Evolutionary conservation across 2,329 filamentous ascomycete species (phyloP).

Genomic region (Tolypocladium tundrense): DNA sequence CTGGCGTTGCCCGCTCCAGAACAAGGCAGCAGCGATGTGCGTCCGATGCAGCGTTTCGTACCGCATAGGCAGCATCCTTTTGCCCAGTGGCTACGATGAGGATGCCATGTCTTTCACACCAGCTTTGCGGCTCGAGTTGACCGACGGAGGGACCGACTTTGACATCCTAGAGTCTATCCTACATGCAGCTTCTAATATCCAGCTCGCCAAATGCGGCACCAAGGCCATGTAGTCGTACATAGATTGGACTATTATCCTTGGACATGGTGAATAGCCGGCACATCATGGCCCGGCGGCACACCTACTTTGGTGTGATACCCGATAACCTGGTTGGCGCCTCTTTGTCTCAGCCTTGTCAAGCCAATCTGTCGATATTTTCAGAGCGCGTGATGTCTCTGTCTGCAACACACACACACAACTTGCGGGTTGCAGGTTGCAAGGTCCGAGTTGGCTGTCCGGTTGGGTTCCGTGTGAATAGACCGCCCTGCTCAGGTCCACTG

Average conservation of each 20-base stretch:
- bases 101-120: background rate
- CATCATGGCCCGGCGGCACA: background rate
- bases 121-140: too few species aligned
- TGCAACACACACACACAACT: background rate
- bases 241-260: background rate
- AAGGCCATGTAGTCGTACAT: background rate
- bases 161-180: background rate
- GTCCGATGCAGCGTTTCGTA: background rate
- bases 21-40: background rate
- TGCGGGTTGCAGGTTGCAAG: background rate
- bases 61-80: background rate
- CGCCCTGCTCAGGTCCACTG: background rate
- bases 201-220: background rate
- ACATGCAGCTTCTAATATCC: background rate
- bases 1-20: background rate
- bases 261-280: background rate
- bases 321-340: background rate
- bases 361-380: too few species aligned
- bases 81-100: background rate
- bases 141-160: background rate
- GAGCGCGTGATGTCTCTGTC: background rate
- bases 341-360: background rate
- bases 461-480: background rate
- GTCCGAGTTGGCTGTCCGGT: background rate
- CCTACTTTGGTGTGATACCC: background rate